Conservation (phyloP, 2,329 filamentous ascomycete genomes). For the Fusarium tupiense region DNA sequence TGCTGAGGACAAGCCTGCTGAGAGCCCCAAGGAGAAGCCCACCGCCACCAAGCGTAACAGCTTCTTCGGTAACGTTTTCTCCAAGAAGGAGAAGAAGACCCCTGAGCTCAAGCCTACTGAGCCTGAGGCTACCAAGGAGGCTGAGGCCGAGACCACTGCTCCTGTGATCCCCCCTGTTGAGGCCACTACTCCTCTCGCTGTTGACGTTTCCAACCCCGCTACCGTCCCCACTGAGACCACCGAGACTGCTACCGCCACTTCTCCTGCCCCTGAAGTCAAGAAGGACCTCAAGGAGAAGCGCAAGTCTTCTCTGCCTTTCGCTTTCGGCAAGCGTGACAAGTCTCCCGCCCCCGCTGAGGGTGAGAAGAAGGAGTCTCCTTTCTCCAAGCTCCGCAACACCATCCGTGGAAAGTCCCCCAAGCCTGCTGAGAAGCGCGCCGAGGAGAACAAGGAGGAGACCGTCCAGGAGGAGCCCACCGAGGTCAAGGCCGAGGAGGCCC, state of each 20-base stretch:
- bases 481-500: conserved; percentile 46
- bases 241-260: conserved; percentile 52
- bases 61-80: conserved; percentile 63
- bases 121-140: conserved; percentile 55
- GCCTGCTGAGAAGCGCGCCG: conserved; percentile 48
- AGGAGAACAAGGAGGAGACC: conserved; percentile 49
- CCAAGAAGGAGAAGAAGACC: conserved; percentile 69
- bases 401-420: conserved; percentile 61
- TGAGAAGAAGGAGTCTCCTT: conserved; percentile 64
- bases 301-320: conserved; percentile 79
- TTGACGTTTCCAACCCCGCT: conserved; percentile 62
- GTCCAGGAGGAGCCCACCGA: conserved; percentile 52
- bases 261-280: conserved; percentile 64
- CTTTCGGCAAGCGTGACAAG: conserved; percentile 81
- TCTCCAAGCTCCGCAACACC: conserved; percentile 69
- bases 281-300: conserved; percentile 83
- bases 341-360: conserved; percentile 67
- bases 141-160: conserved; percentile 61
- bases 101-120: conserved; percentile 58
- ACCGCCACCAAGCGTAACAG: conserved; percentile 62
- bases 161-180: conserved; percentile 69
- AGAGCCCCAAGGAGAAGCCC: conserved; percentile 58
- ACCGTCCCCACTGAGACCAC: conserved; percentile 59
- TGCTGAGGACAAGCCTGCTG: conserved; percentile 49
- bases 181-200: conserved; percentile 64